Evolutionary conservation across 2,329 filamentous ascomycete genomes (phyloP), one percentile per base, ranked within the genome.

Genomic region (Penicillium sp.): DNA sequence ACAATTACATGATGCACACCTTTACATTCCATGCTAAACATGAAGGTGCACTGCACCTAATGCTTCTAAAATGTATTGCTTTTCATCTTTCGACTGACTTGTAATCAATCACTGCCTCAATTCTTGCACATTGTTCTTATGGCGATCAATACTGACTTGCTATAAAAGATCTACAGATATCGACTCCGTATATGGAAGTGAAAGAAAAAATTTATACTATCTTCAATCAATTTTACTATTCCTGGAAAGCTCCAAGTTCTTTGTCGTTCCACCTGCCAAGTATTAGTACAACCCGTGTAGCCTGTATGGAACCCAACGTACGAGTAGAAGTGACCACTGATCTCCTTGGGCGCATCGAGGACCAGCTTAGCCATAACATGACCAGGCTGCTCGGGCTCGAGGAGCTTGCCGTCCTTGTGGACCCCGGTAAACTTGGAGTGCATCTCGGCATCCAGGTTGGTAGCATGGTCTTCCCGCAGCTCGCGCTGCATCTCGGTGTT

Each of bases 311-410:
- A 39, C 46, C 54, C 48, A 39, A 66, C 69, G 60, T 65, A 72
- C 71, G 67, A 63, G 40, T 94, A 75, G 68, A 89, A 92, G 65
- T 86, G 86, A 27, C 94, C 94, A 66, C 83, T 92, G 60, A 97
- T 73, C 16, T 86, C 82, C 50, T 76, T 83, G 3, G 83, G 79
- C 5, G 85, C 89, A 44, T 82, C 78, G 14, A 90, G 71, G 0
- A 86, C 87, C 58, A 97, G 78, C 65, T 84, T 88, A 3, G 92
- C 92, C 73, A 97, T 93, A 11, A 97, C 90, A 72, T 87, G 78
- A 0, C 91, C 93, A 0, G 93, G 90, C 73, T 92, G 88, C 65
- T 96, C 90, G 0, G 92, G 90, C 73, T 82, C 86, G 59, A 97
- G 77, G 46, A 97, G 75, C 46, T 82, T 83, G 13, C 92, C 92